Base-by-base conservation (phyloP, 805 yeast species). In the Blastobotrys chiropterorum region DNA sequence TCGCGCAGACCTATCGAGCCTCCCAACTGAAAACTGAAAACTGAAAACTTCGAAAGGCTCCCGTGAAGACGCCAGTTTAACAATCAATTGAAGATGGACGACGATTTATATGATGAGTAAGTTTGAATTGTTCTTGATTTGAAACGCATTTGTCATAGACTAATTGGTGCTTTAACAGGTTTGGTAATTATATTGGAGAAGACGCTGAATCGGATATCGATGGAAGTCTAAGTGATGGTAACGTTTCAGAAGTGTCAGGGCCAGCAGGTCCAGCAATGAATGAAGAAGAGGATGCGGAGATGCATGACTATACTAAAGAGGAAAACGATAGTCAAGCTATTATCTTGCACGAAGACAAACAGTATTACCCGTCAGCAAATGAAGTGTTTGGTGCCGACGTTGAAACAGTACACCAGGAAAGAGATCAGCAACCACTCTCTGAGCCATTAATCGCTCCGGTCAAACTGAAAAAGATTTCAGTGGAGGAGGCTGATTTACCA, bases 41-140 rank as follows among this genome's bases (percentile, higher is more conserved):
- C 22, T 16, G 45, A 17, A 16, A 42, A 14, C 31, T 13, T 14
- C 14, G 6, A 13, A 42, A 16, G 15, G 22, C 46, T 15, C n/a
- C n/a, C n/a, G n/a, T n/a, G n/a, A n/a, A n/a, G n/a, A n/a, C n/a
- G n/a, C n/a, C n/a, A n/a, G n/a, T n/a, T n/a, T n/a, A n/a, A n/a
- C n/a, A n/a, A n/a, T n/a, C n/a, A n/a, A n/a, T n/a, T n/a, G n/a
- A 11, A 31, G 3, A 73, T 69, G 61, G 86, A 80, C 60, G 85
- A 81, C 19, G 86, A 81, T 54, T 63, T 81, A 22, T 88, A 84
- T 67, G 97, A 89, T 67, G 96, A 89, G 76, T 76, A 59, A 45
- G 74, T 62, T 2, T 6, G n/a, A n/a, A n/a, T n/a, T n/a, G n/a
- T n/a, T n/a, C n/a, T n/a, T n/a, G n/a, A n/a, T n/a, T n/a, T n/a